These are phyloP conservation scores for Prunus dulcis DNA, from an alignment of 306 rosid species.

Conservation along the genomic window DNA sequence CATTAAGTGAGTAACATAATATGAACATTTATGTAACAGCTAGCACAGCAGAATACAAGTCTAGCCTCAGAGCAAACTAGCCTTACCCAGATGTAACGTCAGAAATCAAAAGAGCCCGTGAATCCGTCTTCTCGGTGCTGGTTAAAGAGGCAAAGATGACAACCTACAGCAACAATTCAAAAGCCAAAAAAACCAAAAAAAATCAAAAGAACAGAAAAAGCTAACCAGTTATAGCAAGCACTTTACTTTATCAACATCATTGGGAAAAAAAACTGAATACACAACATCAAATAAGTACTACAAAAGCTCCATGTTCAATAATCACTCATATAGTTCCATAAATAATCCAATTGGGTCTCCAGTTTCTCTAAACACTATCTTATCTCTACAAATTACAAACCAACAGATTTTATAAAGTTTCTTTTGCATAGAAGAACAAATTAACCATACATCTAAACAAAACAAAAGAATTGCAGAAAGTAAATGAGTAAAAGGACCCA, in stretches of 20 bases:
- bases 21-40: neutral
- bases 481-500: neutral
- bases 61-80: neutral
- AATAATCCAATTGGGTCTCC: neutral
- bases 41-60: neutral
- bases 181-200: neutral
- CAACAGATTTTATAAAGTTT: neutral
- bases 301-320: neutral
- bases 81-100: conserved; percentile 36
- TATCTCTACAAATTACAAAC: neutral
- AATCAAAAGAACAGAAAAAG: neutral
- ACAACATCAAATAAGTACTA: neutral
- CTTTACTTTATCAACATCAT: neutral
- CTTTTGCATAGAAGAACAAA: neutral
- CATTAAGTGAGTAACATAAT: neutral
- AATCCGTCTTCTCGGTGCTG: conserved; percentile 34
- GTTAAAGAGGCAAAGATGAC: conserved; percentile 42
- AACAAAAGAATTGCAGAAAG: neutral
- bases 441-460: neutral
- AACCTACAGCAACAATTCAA: conserved; percentile 36
- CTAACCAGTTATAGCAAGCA: neutral
- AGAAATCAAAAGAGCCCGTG: conserved; percentile 9
- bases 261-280: neutral
- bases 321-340: neutral
- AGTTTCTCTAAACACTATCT: neutral